Base-by-base conservation (phyloP, 1,284 basidiomycete genomes). In the Heimioporus retisporus region DNA sequence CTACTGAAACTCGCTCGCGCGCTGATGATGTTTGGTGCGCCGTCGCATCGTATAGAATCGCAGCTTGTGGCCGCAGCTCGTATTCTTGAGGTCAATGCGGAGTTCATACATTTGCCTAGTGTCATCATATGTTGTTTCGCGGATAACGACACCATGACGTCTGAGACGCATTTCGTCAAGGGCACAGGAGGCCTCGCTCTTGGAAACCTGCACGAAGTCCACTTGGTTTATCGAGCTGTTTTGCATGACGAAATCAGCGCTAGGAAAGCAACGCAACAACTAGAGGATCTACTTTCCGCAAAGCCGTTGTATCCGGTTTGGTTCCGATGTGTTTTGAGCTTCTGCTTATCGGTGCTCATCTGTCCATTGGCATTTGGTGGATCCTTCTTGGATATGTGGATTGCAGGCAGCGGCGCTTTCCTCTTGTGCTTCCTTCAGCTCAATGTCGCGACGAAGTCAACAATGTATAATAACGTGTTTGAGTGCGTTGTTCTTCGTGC, bases 211-310 rank as follows among this genome's bases (percentile, higher is more conserved):
- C 93, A 95, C 77, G 86, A 90, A 64, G 90, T 94, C 1, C 94
- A 95, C 75, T 73, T 85, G 48, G 86, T 95, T 69, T 96, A 96
- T 76, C 89, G 93, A 54, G 79, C 84, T 15, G 94, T 96, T 53
- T 89, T 96, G 16, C 94, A 95, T 76, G 94, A 96, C 76, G 92
- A 96, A 79, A 88, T 94, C 71, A 91, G 92, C 64, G 94, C 94
- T 21, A 88, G 86, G 66, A 85, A 88, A 64, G 95, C 93, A 6
- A 86, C 88, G 8, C 77, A 77, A 53, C 75, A 80, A 65, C 81
- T 92, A 6, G 77, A 84, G n/a, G 77, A 79, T 6, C 71, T 92
- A 35, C 75, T 91, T 48, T 81, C 80, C 11, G 80, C 88, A 15
- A 83, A 86, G 46, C 87, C 91, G 16, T 78, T 90, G 59, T 94